Base-by-base conservation (phyloP, 768 basidiomycete species). In the Polyporus arcularius region DNA sequence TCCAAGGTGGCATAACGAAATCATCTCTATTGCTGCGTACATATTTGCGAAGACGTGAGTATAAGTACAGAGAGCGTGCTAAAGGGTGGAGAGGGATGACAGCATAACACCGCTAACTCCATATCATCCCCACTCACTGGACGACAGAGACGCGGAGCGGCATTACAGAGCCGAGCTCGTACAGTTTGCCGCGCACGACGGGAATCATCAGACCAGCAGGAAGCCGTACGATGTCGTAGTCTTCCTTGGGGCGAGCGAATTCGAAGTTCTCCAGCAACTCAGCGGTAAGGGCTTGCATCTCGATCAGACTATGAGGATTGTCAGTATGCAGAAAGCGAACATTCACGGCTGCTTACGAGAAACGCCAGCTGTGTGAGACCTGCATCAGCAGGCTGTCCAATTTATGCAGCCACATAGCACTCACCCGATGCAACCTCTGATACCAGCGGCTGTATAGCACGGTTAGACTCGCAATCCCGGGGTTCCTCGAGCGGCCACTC, bases 211-310 rank as follows among this genome's bases (percentile, higher is more conserved):
- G 40, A 4, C 67, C 70, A 3, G 68, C 67, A 15, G 70, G 70
- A 14, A 69, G 57, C 28, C 74, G 66, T 8, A 67, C 50, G 30
- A 75, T 69, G 39, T 67, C 65, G 5, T 65, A 56, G 41, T 65
- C 67, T 14, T 68, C 67, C 14, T 53, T 40, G 1, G 74, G 70
- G 21, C 73, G 64, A 28, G 63, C 54, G 43, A 70, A 74, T 43
- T 71, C 63, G 58, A 75, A 75, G 31, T 68, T 70, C 57, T 71
- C 70, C 16, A 75, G 48, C 12, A 75, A 66, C 16, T 72, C 69
- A 12, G 66, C 60, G 14, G 70, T 56, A 26, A 75, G 62, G 6
- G 67, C 65, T 57, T 73, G 73, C 63, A 70, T 68, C 49, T 75
- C 74, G 16, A 71, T 64, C 10, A 72, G 61, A 47, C 55, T 70